Percentiles rank a stretch among this genome's conserved stretches.
Evolutionary conservation across 148 eudicot species (phyloP).

Genomic region (Silene uniflora): DNA sequence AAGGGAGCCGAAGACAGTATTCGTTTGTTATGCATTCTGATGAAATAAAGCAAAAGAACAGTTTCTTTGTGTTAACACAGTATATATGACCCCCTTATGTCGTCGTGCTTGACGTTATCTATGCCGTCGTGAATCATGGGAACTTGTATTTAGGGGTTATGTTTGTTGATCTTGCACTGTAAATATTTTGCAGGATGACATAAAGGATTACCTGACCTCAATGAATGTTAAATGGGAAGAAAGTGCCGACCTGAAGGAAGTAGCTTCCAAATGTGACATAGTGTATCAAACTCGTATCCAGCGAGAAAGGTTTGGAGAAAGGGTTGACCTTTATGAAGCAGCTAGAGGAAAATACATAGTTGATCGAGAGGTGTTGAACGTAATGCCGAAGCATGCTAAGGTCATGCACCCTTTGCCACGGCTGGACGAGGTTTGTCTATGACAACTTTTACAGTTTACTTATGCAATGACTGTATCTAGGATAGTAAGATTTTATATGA

Average conservation of each 20-base stretch:
- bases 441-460: background rate
- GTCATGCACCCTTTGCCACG: conserved; percentile 99
- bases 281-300: conserved; percentile 99
- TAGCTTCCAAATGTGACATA: conserved; percentile 96
- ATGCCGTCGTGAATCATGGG: too few species aligned
- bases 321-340: conserved; percentile 69
- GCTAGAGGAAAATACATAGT: conserved; percentile 94
- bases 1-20: background rate
- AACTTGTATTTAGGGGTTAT: background rate
- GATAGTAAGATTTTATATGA: too few species aligned
- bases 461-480: too few species aligned
- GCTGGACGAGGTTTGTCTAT: conserved; percentile 76
- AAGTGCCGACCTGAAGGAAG: conserved; percentile 80
- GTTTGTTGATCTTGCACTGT: conserved; percentile 5
- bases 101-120: too few species aligned
- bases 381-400: conserved; percentile 85
- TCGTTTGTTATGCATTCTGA: background rate
- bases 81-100: too few species aligned
- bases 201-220: conserved; percentile 72
- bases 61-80: too few species aligned
- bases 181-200: conserved; percentile 63
- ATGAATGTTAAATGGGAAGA: conserved; percentile 88
- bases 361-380: conserved; percentile 48
- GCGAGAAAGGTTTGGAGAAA: conserved; percentile 83
- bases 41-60: too few species aligned